Evolutionary conservation across 2,329 filamentous ascomycete species (phyloP).

Genomic region (Cladophialophora chaetospira): DNA sequence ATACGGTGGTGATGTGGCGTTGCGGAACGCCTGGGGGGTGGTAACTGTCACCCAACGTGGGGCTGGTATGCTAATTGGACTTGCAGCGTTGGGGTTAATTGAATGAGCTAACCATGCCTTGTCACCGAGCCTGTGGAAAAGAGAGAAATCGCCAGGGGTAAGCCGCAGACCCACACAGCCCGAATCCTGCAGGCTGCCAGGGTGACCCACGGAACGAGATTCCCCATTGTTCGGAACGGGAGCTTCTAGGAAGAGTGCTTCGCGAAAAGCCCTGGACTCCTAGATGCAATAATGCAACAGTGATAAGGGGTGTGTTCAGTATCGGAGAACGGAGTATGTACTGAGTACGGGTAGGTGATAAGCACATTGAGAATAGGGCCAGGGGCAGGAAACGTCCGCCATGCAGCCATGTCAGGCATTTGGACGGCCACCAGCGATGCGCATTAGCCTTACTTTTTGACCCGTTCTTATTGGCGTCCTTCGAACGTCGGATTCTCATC

Average conservation of each 20-base stretch:
- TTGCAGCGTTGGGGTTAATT: background rate
- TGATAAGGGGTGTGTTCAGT: no score
- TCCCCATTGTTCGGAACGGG: conserved; percentile 17
- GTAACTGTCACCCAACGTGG: conserved; percentile 18
- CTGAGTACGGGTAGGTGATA: conserved; percentile 11
- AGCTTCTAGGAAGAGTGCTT: background rate
- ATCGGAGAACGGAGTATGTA: no score
- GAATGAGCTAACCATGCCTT: conserved; percentile 1
- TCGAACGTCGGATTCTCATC: conserved; percentile 23
- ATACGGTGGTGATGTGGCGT: conserved; percentile 28
- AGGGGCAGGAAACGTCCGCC: conserved; percentile 15
- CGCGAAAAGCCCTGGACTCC: background rate
- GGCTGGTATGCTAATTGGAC: conserved; percentile 16
- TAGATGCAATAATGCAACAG: no score
- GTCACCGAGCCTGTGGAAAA: conserved; percentile 6
- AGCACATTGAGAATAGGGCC: conserved; percentile 18
- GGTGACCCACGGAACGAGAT: conserved; percentile 6
- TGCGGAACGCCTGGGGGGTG: conserved; percentile 16
- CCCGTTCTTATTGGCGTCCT: background rate
- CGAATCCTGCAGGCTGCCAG: background rate
- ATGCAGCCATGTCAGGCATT: conserved; percentile 29
- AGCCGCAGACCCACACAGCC: conserved; percentile 1
- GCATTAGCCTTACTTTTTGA: conserved; percentile 12
- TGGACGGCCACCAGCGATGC: conserved; percentile 5
- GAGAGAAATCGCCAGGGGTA: conserved; percentile 15